Percentiles rank a stretch among this genome's conserved stretches.
Conservation (phyloP, 2,329 filamentous ascomycete species). For the Alternaria ethzedia region DNA sequence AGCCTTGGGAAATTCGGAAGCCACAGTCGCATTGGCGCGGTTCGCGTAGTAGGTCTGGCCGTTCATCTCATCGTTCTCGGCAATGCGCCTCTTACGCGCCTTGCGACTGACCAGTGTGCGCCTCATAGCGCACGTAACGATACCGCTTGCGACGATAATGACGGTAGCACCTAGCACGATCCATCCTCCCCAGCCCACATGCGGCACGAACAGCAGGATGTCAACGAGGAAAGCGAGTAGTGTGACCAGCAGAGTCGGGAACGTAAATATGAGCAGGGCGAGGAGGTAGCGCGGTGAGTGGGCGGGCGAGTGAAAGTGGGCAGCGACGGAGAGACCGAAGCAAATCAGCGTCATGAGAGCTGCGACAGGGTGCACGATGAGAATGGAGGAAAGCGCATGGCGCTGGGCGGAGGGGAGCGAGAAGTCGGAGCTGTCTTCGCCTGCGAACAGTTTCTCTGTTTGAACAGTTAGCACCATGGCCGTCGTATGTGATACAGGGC, state of each 20-base stretch:
- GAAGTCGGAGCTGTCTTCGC: constrained; percentile 59
- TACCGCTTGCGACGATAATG: constrained; percentile 77
- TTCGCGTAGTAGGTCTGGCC: constrained; percentile 83
- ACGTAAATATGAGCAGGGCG: constrained; percentile 80
- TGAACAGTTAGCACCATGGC: constrained; percentile 17
- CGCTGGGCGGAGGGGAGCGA: constrained; percentile 69
- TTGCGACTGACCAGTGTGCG: constrained; percentile 89
- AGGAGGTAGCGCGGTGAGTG: constrained; percentile 91
- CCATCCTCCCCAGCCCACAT: constrained; percentile 93
- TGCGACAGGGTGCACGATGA: constrained; percentile 92
- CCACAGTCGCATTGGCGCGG: constrained; percentile 44
- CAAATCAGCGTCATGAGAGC: constrained; percentile 85
- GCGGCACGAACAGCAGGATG: constrained; percentile 91
- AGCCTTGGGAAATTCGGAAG: constrained; percentile 54
- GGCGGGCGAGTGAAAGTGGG: constrained; percentile 85
- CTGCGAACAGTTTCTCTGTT: constrained; percentile 57
- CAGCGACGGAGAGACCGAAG: constrained; percentile 76
- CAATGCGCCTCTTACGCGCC: constrained; percentile 89
- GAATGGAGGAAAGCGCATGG: constrained; percentile 79
- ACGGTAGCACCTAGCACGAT: constrained; percentile 89
- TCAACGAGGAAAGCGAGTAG: constrained; percentile 91
- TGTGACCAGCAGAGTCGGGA: constrained; percentile 82
- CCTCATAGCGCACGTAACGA: constrained; percentile 94
- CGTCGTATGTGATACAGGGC: neutral
- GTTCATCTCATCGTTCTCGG: constrained; percentile 95